Percentiles rank a stretch among this genome's conserved stretches.
phyloP scores from a whole-genome alignment of 208 protist species.

The Phytomonas sp. region DNA sequence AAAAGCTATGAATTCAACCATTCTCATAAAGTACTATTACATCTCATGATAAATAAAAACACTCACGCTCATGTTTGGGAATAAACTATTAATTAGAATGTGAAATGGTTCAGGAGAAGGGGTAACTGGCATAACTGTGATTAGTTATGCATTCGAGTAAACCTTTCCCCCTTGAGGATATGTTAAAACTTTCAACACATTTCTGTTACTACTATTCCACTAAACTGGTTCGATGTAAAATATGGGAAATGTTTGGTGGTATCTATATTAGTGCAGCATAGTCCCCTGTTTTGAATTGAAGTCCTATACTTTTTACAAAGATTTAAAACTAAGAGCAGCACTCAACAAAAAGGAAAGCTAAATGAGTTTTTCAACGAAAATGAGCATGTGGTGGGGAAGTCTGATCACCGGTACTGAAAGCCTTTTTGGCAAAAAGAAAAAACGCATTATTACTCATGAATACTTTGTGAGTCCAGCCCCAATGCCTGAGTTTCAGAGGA shows the following conservation, averaged over 20 bases:
- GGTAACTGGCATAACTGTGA: background rate
- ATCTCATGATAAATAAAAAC: background rate
- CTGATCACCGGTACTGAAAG: conserved; percentile 42
- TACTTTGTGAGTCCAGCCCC: conserved; percentile 49
- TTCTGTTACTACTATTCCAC: background rate
- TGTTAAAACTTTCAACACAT: background rate
- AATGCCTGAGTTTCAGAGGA: conserved; percentile 25
- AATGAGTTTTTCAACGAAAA: conserved; percentile 59
- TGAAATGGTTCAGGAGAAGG: background rate
- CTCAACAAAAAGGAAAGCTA: background rate
- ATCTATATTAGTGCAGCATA: background rate
- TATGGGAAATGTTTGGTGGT: background rate
- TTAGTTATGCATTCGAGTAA: background rate
- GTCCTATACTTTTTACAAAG: conserved; percentile 3
- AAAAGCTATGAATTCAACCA: too few relatives aligned
- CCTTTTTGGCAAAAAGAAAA: conserved; percentile 49
- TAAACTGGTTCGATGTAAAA: conserved; percentile 2
- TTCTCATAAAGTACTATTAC: background rate
- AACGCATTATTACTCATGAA: conserved; percentile 47
- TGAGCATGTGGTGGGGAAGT: conserved; percentile 56
- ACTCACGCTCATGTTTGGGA: background rate
- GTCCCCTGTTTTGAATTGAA: background rate
- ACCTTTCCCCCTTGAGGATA: background rate
- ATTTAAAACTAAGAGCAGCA: background rate
- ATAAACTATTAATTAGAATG: conserved; percentile 4